Percentiles rank a stretch among this genome's conserved stretches.
These are phyloP conservation scores for Alternaria sp. DNA, from an alignment of 2,329 filamentous ascomycete species.

Conservation along the genomic window DNA sequence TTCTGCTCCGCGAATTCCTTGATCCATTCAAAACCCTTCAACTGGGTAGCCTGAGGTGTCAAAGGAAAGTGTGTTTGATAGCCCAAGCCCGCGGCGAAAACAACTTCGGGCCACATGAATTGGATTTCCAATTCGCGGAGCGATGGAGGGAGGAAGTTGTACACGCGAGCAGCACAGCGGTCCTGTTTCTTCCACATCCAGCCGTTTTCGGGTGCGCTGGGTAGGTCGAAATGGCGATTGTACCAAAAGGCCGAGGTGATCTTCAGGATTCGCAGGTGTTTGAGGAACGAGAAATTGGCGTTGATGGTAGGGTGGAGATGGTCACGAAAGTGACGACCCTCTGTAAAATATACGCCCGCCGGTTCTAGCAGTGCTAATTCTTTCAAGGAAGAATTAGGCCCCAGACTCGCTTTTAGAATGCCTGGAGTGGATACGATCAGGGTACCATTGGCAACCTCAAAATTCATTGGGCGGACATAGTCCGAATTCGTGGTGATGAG, in stretches of 20 bases:
- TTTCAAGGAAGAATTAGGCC: not conserved
- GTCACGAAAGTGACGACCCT: not conserved
- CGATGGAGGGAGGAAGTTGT: not conserved
- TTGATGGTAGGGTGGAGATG: not conserved
- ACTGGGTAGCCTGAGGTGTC: not conserved
- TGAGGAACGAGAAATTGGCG: not conserved
- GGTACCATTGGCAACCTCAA: not conserved
- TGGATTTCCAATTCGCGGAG: not conserved
- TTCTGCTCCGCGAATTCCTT: not conserved
- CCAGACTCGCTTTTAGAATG: not conserved
- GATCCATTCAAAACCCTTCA: not conserved
- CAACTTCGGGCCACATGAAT: not conserved
- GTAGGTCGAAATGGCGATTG: not conserved
- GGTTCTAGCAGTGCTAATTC: not conserved
- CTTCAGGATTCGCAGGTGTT: not conserved
- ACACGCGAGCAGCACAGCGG: not conserved
- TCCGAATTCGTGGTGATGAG: not conserved
- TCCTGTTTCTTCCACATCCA: not conserved
- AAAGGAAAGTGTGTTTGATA: not conserved
- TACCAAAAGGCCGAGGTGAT: not conserved
- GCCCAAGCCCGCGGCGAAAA: not conserved
- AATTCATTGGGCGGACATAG: not conserved
- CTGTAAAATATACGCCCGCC: not conserved
- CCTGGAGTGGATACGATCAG: not conserved
- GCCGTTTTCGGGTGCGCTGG: not conserved